Base-by-base conservation (phyloP, 1,284 basidiomycete species). In the Mycena citricolor region DNA sequence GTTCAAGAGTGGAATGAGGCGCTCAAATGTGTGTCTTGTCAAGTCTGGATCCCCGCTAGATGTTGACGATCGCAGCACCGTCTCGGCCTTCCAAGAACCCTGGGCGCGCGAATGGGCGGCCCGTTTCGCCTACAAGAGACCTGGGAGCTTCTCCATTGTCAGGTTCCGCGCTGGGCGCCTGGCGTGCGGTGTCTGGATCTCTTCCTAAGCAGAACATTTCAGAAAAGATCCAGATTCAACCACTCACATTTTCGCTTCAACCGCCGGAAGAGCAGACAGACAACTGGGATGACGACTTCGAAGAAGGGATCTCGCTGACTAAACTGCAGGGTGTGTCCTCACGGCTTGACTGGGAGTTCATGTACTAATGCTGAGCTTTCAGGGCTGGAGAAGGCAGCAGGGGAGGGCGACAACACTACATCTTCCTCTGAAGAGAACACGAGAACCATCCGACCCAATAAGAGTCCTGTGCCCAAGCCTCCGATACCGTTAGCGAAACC, bases 1-100 rank as follows among this genome's bases (percentile, higher is more conserved):
- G 95, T 99, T 16, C 94, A 97, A 66, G 90, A 97, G 64, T 99
- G 94, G 94, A 99, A 99, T 58, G 90, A 97, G 62, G 94, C 94
- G 1, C 69, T 99, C 43, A 94, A 86, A 70, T 94, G 88, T 92
- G 62, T 56, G 79, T 66, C 10, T n/a, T 28, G 8, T 32, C 22
- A 37, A 37, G 20, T 45, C 31, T 21, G 36, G 39, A 24, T 52
- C 24, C 33, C 22, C 34, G 10, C 29, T 28, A 19, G 36, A 34
- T 53, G 21, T 51, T 38, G 41, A 39, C 26, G 43, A 28, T 41
- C 36, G 42, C 10, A 82, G 78, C 78, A 19, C 81, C 76, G 33
- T 70, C 77, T 25, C 71, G 79, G 39, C 79, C 81, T 13, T 77
- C 79, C 14, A 86, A 86, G 57, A 76, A 83, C 52, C 75, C 77